Evolutionary conservation across 2,329 filamentous ascomycete genomes (phyloP).

Genomic region (Arthrinium puccinioides): DNA sequence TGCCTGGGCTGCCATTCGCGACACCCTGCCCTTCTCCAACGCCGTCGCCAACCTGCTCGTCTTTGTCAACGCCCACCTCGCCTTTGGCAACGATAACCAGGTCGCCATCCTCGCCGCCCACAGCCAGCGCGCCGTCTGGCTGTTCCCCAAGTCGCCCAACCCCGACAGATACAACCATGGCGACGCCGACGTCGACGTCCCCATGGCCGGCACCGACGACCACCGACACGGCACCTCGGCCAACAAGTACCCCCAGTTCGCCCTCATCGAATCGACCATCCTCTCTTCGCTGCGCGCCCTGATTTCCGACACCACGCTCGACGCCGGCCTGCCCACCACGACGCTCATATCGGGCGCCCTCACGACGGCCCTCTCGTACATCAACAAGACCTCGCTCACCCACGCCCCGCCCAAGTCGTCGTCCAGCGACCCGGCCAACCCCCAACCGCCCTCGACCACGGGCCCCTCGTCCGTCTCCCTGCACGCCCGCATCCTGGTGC

Average conservation of each 20-base stretch:
- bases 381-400: constrained; percentile 71
- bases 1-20: constrained; percentile 76
- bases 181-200: constrained; percentile 41
- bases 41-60: constrained; percentile 85
- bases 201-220: constrained; percentile 45
- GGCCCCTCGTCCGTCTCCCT: constrained; percentile 31
- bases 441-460: constrained; percentile 16
- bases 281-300: constrained; percentile 67
- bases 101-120: constrained; percentile 90
- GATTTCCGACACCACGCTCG: constrained; percentile 60
- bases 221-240: constrained; percentile 37
- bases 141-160: constrained; percentile 59
- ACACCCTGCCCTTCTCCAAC: constrained; percentile 70
- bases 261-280: constrained; percentile 76
- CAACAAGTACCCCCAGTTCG: constrained; percentile 93
- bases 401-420: constrained; percentile 49
- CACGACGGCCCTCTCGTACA: constrained; percentile 81
- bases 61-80: constrained; percentile 94
- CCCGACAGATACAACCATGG: constrained; percentile 17
- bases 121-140: constrained; percentile 76
- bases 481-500: constrained; percentile 76
- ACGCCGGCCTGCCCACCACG: constrained; percentile 60
- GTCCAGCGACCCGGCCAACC: constrained; percentile 24
- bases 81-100: constrained; percentile 88
- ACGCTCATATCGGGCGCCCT: constrained; percentile 88